These are phyloP conservation scores for Colletotrichum higginsianum DNA, from an alignment of 2,329 filamentous ascomycete genomes.

Conservation along the genomic window DNA sequence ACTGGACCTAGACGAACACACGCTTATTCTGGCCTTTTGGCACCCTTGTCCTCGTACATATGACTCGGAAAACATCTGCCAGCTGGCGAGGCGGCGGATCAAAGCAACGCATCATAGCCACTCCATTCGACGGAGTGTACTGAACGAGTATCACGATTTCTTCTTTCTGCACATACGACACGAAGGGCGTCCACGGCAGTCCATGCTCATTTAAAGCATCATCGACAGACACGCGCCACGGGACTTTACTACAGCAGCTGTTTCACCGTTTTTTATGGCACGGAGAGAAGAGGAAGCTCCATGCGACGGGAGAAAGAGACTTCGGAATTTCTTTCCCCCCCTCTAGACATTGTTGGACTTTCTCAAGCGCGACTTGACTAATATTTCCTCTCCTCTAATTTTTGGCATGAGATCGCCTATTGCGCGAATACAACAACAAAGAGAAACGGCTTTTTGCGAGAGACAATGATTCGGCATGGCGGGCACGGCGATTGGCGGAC, in stretches of 20 bases:
- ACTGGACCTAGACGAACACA: background rate
- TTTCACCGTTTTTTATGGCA: background rate
- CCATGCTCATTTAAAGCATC: background rate
- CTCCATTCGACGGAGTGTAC: background rate
- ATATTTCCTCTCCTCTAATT: conserved; percentile 18
- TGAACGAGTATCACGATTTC: conserved; percentile 26
- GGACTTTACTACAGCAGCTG: background rate
- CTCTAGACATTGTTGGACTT: conserved; percentile 36
- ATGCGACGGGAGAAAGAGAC: conserved; percentile 19
- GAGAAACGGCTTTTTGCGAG: conserved; percentile 28
- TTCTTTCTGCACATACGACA: background rate
- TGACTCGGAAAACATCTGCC: background rate
- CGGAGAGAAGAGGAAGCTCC: conserved; percentile 10
- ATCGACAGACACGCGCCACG: conserved; percentile 7
- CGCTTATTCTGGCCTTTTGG: background rate
- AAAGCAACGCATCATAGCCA: background rate
- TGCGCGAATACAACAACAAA: conserved; percentile 20
- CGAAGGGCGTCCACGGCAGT: background rate
- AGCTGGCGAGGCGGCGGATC: background rate
- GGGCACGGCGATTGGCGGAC: conserved; percentile 33
- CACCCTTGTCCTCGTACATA: background rate
- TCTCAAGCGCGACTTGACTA: conserved; percentile 40
- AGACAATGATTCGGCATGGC: conserved; percentile 19
- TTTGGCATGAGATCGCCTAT: conserved; percentile 34
- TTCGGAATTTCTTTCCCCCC: conserved; percentile 1